These are phyloP conservation scores for Ogataea dorogensis DNA, from an alignment of 805 yeast species.

Conservation along the genomic window DNA sequence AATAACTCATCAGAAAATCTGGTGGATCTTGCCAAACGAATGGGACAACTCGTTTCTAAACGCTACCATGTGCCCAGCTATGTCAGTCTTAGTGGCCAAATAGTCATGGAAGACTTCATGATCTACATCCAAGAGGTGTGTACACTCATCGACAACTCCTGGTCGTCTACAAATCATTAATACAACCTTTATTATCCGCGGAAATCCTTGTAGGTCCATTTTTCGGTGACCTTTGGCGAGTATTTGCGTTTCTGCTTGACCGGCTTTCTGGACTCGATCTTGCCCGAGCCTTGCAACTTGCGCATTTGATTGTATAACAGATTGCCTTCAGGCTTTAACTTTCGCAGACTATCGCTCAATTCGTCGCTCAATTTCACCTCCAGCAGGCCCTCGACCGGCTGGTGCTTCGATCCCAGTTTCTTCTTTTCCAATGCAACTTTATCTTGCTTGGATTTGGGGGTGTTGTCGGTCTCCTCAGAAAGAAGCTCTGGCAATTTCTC, in stretches of 20 bases:
- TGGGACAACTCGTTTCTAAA: conserved; percentile 41
- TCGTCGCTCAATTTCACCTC: conserved; percentile 89
- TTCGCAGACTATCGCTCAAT: conserved; percentile 78
- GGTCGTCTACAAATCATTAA: conserved; percentile 3
- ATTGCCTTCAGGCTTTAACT: conserved; percentile 88
- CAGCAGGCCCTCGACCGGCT: conserved; percentile 42
- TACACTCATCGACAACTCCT: conserved; percentile 30
- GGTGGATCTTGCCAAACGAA: conserved; percentile 43
- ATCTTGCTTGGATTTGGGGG: conserved; percentile 14
- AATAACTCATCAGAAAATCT: conserved; percentile 40
- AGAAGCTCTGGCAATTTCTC: conserved; percentile 48
- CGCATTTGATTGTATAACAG: conserved; percentile 78
- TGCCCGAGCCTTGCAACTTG: conserved; percentile 79
- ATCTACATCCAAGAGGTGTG: conserved; percentile 30
- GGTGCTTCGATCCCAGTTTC: conserved; percentile 44
- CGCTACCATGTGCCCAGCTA: conserved; percentile 44
- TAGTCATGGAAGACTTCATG: conserved; percentile 36
- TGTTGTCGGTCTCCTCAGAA: conserved; percentile 7
- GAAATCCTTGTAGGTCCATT: conserved; percentile 91
- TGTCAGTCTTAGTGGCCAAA: conserved; percentile 42
- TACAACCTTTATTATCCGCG: conserved; percentile 39
- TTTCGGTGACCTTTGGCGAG: conserved; percentile 77
- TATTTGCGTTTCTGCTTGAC: conserved; percentile 64
- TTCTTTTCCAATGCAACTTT: conserved; percentile 32
- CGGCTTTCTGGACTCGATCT: conserved; percentile 79